Percentiles rank a stretch among this genome's conserved stretches.
These are phyloP conservation scores for Hydrangea macrophylla DNA, from an alignment of 148 eudicot species.

Conservation along the genomic window DNA sequence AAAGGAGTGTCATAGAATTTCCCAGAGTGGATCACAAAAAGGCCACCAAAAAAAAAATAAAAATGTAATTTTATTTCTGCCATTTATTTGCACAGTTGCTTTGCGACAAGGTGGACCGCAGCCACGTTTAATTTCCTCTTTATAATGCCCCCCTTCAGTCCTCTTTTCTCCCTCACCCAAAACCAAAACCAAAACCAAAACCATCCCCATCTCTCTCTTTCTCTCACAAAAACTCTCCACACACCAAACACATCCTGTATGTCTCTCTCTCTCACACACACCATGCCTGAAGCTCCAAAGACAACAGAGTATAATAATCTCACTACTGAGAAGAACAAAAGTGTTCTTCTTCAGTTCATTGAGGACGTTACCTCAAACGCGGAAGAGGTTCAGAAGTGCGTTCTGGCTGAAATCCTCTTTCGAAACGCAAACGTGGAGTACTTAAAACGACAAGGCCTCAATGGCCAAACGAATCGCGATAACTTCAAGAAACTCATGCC, in stretches of 20 bases:
- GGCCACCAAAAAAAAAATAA: conserved; percentile 19
- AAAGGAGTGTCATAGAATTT: too few relatives aligned
- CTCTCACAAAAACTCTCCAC: conserved; percentile 1
- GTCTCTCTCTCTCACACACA: neutral
- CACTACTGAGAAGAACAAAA: conserved; percentile 39
- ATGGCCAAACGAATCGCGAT: conserved; percentile 16
- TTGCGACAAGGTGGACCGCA: conserved; percentile 9
- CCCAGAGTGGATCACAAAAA: conserved; percentile 26
- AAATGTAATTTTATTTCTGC: conserved; percentile 27
- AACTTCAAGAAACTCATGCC: conserved; percentile 58
- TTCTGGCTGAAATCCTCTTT: conserved; percentile 21
- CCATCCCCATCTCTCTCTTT: conserved; percentile 11
- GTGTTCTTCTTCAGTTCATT: conserved; percentile 17
- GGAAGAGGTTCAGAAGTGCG: conserved; percentile 20
- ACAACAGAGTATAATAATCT: conserved; percentile 13
- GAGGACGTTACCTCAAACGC: conserved; percentile 27
- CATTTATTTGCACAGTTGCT: conserved; percentile 17
- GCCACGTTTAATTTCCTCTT: conserved; percentile 1
- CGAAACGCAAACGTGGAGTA: conserved; percentile 29
- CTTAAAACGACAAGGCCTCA: conserved; percentile 21
- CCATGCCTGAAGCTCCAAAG: conserved; percentile 62
- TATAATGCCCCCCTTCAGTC: conserved; percentile 18
- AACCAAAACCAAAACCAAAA: neutral
- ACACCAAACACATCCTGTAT: neutral
- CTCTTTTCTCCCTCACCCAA: conserved; percentile 1